These are phyloP conservation scores for Fusarium irregulare DNA, from an alignment of 2,329 filamentous ascomycete genomes.

Conservation along the genomic window DNA sequence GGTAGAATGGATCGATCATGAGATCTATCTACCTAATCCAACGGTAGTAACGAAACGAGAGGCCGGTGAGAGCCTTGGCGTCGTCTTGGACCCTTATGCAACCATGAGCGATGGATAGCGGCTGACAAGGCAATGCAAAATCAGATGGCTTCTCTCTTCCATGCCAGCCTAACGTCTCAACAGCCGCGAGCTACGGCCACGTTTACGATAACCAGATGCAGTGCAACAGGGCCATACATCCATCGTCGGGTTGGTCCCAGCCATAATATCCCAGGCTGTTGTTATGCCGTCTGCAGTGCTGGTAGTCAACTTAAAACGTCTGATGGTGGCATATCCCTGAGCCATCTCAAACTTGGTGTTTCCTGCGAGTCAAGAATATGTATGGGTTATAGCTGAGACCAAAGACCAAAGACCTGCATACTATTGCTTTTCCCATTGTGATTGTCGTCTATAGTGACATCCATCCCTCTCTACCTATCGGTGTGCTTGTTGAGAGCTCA, in stretches of 20 bases:
- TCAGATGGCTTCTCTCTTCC: slow-evolving; percentile 9
- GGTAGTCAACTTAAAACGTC: slow-evolving; percentile 42
- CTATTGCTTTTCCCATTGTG: not conserved
- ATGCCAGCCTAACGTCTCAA: slow-evolving; percentile 17
- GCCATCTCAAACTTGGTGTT: slow-evolving; percentile 24
- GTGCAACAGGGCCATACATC: slow-evolving; percentile 17
- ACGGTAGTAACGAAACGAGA: not conserved
- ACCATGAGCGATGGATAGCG: slow-evolving; percentile 21
- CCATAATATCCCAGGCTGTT: slow-evolving; percentile 3
- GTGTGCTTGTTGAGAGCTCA: not conserved
- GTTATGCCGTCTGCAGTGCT: not conserved
- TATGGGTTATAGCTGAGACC: not conserved
- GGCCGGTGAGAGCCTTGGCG: slow-evolving; percentile 11
- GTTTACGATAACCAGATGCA: slow-evolving; percentile 22
- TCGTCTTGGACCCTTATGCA: slow-evolving; percentile 34
- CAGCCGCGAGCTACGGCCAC: slow-evolving; percentile 15
- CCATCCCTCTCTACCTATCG: not conserved
- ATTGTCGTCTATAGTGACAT: not conserved
- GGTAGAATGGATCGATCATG: not conserved
- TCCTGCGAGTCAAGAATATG: not conserved
- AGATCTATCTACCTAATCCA: not conserved
- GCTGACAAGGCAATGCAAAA: slow-evolving; percentile 19
- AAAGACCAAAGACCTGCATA: not conserved
- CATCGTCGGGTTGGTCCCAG: slow-evolving; percentile 18
- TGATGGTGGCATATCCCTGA: slow-evolving; percentile 41